Base-by-base conservation (phyloP, 1,139 yeast species). In the Blastobotrys buckinghamii region DNA sequence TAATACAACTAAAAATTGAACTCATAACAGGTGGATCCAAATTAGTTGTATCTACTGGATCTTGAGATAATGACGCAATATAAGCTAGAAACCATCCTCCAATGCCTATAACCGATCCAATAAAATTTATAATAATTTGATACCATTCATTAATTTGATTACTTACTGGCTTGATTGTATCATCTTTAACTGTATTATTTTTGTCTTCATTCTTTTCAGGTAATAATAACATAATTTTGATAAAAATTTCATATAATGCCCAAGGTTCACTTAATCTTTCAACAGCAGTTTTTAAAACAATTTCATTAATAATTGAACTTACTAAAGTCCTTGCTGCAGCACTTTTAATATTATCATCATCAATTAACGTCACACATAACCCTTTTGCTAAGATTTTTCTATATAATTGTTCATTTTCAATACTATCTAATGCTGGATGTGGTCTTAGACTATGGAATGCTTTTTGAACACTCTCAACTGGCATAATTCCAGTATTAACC, bases 351-450 rank as follows among this genome's bases (percentile, higher is more conserved):
- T 68, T 74, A 22, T 70, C 72, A 1, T 77, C 77, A 1, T 77
- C 77, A 12, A 77, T 54, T 2, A 74, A 45, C n/a, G 61, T 53
- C 0, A 59, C 53, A 3, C 72, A 58, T 12, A 76, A 44, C 0
- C 65, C 64, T 32, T 63, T 65, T 0, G 72, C 58, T 34, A 76
- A 45, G 1, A 71, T 51, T 32, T 64, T 61, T 24, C 69, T 50
- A 53, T 71, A 74, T 13, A 63, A 52, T 45, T 54, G 60, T 55
- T 61, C 59, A 10, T 36, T 26, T 22, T 55, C 51, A 6, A 57
- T 61, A 20, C 48, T 46, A 6, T 52, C 59, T 62, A 70, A 71
- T 53, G 74, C 86, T 62, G 67, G 78, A 69, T 73, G 85, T 59
- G 71, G 82, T 65, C 70, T 59, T 6, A 71, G 40, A 2, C 61